A percentile compares a stretch with the other conserved stretches of the same genome.
phyloP scores from a whole-genome alignment of 225 moss, liverwort and hornwort genomes.

The Asterella californica region DNA sequence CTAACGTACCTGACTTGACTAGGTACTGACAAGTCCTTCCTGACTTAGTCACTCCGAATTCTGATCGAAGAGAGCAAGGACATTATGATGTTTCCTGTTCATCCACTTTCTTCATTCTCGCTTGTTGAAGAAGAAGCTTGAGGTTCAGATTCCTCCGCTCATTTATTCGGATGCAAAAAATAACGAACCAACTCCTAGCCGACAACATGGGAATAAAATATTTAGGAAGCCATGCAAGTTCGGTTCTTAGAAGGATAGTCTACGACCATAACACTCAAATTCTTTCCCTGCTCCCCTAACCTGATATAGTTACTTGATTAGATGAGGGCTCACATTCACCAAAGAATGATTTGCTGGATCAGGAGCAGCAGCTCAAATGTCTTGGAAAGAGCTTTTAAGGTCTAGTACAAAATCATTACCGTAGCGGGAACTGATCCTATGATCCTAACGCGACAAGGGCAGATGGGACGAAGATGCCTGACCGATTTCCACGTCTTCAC shows the following conservation, averaged over 20 bases:
- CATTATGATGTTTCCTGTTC: background rate
- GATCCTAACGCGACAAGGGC: too few species aligned
- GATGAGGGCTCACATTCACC: background rate
- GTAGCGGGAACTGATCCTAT: background rate
- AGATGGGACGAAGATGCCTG: background rate
- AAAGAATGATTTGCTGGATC: background rate
- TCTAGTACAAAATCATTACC: background rate
- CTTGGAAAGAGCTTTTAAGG: background rate
- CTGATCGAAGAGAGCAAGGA: background rate
- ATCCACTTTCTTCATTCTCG: too few species aligned
- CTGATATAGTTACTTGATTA: background rate
- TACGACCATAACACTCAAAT: background rate
- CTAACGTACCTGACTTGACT: too few species aligned
- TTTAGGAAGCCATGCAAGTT: background rate
- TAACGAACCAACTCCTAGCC: too few species aligned
- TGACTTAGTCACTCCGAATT: background rate
- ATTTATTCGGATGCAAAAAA: too few species aligned
- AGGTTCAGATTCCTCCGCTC: too few species aligned
- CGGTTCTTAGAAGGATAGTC: background rate
- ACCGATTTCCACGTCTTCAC: background rate
- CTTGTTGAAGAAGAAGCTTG: too few species aligned
- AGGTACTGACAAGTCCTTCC: background rate
- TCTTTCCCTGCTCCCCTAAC: background rate
- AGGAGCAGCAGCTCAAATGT: background rate
- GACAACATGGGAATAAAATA: too few species aligned